Base-by-base conservation (phyloP, 495 filamentous ascomycete genomes). In the Aspergillus diversus region DNA sequence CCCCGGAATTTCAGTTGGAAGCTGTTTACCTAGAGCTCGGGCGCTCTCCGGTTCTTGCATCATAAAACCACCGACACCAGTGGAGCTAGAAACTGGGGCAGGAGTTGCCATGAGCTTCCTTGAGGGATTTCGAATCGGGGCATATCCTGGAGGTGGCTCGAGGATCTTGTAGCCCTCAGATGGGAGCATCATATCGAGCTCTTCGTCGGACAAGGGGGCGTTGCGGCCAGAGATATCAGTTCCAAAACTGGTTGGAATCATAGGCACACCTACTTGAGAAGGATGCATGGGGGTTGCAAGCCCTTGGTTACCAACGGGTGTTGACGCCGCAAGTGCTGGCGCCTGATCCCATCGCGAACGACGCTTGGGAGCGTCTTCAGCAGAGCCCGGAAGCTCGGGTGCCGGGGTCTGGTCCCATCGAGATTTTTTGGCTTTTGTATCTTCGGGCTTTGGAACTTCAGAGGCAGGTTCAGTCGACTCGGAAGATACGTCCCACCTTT, bases 1-100 rank as follows among this genome's bases (percentile, higher is more conserved):
- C 33, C 96, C 96, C 17, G 96, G 93, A 60, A 99, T 97, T 74
- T 97, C 95, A 5, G 93, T 97, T 9, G 96, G 96, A 63, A 98
- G 87, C 69, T 93, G 90, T 76, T 97, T 97, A 61, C 94, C 92
- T 68, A 93, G 83, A 33, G 90, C 73, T 64, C 89, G 84, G 58
- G 86, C 86, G 69, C 86, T 93, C 64, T 94, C 92, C 2, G 93
- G 90, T 68, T 98, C 93, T 73, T 98, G 96, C 89, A 96, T 96
- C 91, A 96, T 96, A 80, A 97, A 98, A 5, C 94, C 95, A 61
- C 88, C 88, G 64, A 87, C 82, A 16, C 85, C 84, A 57, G 84
- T 83, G 6, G 86, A 81, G 57, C 85, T 84, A 47, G 85, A 81
- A 46, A 88, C 75, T 11, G 87, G 83, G 43, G 86, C 83, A 37